Conservation (phyloP, 106 monocot genomes). For the Dactylorhiza incarnata region DNA sequence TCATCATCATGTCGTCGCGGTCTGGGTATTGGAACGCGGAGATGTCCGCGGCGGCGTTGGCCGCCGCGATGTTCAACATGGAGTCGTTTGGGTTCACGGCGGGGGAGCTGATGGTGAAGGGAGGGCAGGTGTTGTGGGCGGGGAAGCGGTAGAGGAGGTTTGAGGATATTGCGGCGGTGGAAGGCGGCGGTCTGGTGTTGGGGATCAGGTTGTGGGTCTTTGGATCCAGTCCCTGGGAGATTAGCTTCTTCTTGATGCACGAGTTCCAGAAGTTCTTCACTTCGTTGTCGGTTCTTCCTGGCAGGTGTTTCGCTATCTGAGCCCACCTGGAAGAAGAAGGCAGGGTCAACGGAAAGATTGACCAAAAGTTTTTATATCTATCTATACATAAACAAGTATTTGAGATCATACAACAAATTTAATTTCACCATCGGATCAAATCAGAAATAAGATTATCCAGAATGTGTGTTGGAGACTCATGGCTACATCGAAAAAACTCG, state of each 20-base stretch:
- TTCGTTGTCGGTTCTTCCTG: slow-evolving; percentile 78
- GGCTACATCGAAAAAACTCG: too few relatives aligned
- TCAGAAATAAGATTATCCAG: too few relatives aligned
- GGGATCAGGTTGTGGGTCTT: slow-evolving; percentile 84
- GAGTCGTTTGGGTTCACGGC: slow-evolving; percentile 18
- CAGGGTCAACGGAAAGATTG: neutral
- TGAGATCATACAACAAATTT: too few relatives aligned
- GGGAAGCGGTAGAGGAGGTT: slow-evolving; percentile 26
- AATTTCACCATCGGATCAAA: too few relatives aligned
- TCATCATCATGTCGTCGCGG: slow-evolving; percentile 31
- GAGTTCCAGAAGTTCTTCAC: slow-evolving; percentile 90
- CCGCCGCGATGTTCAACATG: neutral
- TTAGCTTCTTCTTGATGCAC: slow-evolving; percentile 74
- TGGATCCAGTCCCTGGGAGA: slow-evolving; percentile 81
- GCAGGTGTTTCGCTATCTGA: slow-evolving; percentile 77
- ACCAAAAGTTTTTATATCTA: too few relatives aligned
- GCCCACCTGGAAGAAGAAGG: slow-evolving; percentile 45
- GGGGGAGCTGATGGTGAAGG: slow-evolving; percentile 70
- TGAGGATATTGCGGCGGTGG: slow-evolving; percentile 4
- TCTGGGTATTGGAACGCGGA: slow-evolving; percentile 35
- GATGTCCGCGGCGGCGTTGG: slow-evolving; percentile 10
- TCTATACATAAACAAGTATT: too few relatives aligned
- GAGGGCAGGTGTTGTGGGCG: slow-evolving; percentile 9
- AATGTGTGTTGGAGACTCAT: too few relatives aligned
- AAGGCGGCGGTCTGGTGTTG: slow-evolving; percentile 13